Evolutionary conservation across 148 eudicot species (phyloP), one percentile per base, ranked within the genome.

Genomic region (Chenopodium suecicum): DNA sequence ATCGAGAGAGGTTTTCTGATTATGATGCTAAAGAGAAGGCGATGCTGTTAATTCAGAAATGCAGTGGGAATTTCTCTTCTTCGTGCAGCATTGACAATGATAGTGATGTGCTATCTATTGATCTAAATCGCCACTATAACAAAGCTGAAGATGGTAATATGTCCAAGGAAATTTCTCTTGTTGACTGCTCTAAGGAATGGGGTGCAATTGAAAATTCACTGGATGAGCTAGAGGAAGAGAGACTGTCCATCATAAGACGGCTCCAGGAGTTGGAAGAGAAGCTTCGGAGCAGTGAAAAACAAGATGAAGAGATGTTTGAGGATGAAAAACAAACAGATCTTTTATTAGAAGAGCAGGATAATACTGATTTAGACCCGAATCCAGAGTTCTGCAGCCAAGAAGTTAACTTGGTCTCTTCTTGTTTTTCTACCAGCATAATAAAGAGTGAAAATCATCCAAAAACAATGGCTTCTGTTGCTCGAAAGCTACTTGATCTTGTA

Each of bases 181-280:
- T 86, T 10, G 88, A 89, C 9, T 70, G 82, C 50, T 77, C 79
- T 7, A 87, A 87, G 63, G 54, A 84, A 29, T 85, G 84, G 83
- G 86, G 88, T 56, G 76, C 74, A 22, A 84, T 89, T 2, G 86
- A 91, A 46, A 89, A 89, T 3, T 88, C 92, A 4, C 76, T 93
- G 78, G 81, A 83, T 20, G 77, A 81, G 73, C 90, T 94, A 80
- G 97, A 97, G 84, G 94, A 90, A 23, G 99, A 97, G 81, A 97
- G 98, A 83, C 13, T 90, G 81, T 89, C 94, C 1, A 92, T 94
- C 47, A 84, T 91, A 7, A 93, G 90, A 81, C 94, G 91, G 54
- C 95, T 96, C n/a, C 94, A 92, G 90, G 89, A 78, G 69, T 86
- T 94, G 74, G 98, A 96, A 82, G 97, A 94, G 75, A 94, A 96